A percentile compares a stretch with the other conserved stretches of the same genome.
phyloP scores from a whole-genome alignment of 164 flowering plant species.

The Macadamia integrifolia region DNA sequence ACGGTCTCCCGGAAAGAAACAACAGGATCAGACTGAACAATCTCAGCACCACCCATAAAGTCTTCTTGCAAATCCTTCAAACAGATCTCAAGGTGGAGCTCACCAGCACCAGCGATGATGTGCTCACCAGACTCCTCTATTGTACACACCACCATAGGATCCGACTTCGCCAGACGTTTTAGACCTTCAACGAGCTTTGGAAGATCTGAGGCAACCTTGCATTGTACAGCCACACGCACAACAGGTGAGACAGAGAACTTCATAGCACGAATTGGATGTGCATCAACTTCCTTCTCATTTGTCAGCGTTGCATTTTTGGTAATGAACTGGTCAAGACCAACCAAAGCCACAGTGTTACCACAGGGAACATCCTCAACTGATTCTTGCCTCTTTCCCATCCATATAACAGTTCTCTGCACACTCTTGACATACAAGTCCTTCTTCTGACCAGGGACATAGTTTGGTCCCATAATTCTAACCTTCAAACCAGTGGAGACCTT shows the following conservation, averaged over 20 bases:
- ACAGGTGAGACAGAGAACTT: constrained; percentile 24
- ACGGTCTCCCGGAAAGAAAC: constrained; percentile 26
- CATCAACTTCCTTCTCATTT: constrained; percentile 7
- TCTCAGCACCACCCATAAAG: constrained; percentile 20
- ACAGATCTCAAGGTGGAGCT: constrained; percentile 16
- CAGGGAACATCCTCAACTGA: constrained; percentile 17
- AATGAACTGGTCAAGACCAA: constrained; percentile 19
- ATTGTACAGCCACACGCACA: constrained; percentile 6
- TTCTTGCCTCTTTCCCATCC: constrained; percentile 1
- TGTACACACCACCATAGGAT: constrained; percentile 1
- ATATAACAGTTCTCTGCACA: constrained; percentile 1
- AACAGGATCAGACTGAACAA: constrained; percentile 18
- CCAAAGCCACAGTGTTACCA: constrained; percentile 23
- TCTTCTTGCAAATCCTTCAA: constrained; percentile 20
- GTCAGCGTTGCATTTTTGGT: constrained; percentile 11
- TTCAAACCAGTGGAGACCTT: constrained; percentile 26
- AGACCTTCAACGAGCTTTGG: background rate
- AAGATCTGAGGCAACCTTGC: constrained; percentile 16
- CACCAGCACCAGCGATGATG: constrained; percentile 15
- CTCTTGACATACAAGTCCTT: constrained; percentile 27
- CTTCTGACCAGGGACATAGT: constrained; percentile 24
- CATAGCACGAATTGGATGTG: constrained; percentile 20
- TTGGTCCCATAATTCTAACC: constrained; percentile 33
- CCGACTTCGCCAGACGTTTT: background rate
- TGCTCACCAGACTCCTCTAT: constrained; percentile 17